Base-by-base conservation (phyloP, 2,329 filamentous ascomycete species). In the Beauveria brongniartii region DNA sequence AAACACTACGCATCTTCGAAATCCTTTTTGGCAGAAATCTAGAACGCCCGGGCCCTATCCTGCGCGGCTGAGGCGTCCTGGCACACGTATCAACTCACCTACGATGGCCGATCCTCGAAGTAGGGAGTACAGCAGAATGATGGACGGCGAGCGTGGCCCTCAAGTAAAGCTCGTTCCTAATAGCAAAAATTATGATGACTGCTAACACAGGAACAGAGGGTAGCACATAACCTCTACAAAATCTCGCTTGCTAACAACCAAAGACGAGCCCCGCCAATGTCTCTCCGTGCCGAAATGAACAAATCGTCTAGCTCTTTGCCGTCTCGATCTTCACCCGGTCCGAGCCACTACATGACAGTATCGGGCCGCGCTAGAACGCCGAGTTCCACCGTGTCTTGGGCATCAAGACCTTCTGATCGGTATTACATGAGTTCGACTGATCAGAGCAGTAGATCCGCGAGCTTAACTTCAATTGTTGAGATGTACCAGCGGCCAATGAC, bases 21-120 rank as follows among this genome's bases (percentile, higher is more conserved):
- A 43, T 16, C 9, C 41, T 14, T 48, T 30, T 20, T 55, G 58
- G 61, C 53, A 69, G 69, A 24, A 68, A 68, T 50, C 82, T 53
- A 77, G 81, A 34, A 85, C 83, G 24, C 82, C 83, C 1, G 85
- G 82, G 63, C 81, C 81, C 24, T 85, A 85, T 62, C 82, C 82
- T 28, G 79, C 82, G 51, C 79, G 82, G 20, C 70, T 85, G 40
- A 83, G 78, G 67, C 78, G 82, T 22, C 81, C 81, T 20, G 80
- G 80, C 3, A 72, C 80, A 43, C 74, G 78, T 47, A 75, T 80
- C 50, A 71, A 76, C 30, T 83, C 80, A 14, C 80, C 80, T 16
- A 78, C 78, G 52, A 67, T 81, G 57, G 77, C 77, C 5, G 77
- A 80, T 62, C 75, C 74, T 63, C 79, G 79, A 8, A 69, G 66